Evolutionary conservation across 2,329 filamentous ascomycete species (phyloP).

Genomic region (Sarocladium brachiariae): DNA sequence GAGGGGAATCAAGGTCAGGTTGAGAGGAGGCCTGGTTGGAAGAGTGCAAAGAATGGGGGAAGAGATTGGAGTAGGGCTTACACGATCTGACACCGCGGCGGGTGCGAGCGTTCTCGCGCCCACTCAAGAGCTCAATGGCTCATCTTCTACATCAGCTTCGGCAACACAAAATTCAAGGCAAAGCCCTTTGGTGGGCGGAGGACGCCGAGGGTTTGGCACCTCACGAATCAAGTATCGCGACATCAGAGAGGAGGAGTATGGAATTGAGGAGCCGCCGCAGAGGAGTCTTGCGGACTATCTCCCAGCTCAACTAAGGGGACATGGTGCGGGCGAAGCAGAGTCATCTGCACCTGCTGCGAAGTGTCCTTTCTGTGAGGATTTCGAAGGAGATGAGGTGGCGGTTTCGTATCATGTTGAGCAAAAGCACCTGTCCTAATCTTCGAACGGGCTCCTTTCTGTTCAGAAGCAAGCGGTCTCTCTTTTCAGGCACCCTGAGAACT

Average conservation of each 20-base stretch:
- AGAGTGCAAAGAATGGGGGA: conserved; percentile 59
- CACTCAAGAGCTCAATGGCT: too few species aligned
- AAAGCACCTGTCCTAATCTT: conserved; percentile 22
- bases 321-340: neutral
- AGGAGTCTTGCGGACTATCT: conserved; percentile 39
- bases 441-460: too few species aligned
- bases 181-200: conserved; percentile 18
- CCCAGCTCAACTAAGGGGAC: too few species aligned
- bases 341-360: conserved; percentile 18
- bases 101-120: too few species aligned
- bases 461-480: too few species aligned
- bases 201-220: neutral
- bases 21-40: conserved; percentile 65
- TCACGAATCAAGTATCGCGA: conserved; percentile 22
- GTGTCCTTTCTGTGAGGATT: conserved; percentile 60
- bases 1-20: conserved; percentile 70
- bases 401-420: conserved; percentile 58
- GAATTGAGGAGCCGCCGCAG: conserved; percentile 30
- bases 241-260: conserved; percentile 27
- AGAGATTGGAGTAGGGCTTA: too few species aligned
- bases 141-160: conserved; percentile 14
- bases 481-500: too few species aligned
- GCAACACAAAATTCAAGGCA: conserved; percentile 8
- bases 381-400: conserved; percentile 62
- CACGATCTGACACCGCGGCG: too few species aligned